Percentiles rank a stretch among this genome's conserved stretches.
These are phyloP conservation scores for Pyrus hybrid DNA, from an alignment of 331 rosid genomes.

Conservation along the genomic window DNA sequence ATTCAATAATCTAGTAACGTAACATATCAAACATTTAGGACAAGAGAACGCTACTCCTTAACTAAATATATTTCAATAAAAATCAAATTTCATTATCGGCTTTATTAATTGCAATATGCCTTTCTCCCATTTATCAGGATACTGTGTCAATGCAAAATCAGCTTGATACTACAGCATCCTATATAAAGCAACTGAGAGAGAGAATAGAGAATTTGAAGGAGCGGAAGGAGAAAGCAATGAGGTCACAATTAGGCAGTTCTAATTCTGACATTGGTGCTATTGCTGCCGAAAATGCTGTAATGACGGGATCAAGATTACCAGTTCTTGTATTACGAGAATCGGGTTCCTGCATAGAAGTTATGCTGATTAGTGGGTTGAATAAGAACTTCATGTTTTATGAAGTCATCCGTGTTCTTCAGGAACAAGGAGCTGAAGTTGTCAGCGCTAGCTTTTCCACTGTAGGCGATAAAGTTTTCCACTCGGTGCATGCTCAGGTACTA, in stretches of 20 bases:
- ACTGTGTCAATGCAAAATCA: conserved; percentile 45
- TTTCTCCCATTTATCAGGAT: conserved; percentile 21
- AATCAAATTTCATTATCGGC: neutral
- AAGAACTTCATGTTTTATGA: conserved; percentile 46
- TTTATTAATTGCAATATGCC: neutral
- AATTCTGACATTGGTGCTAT: neutral
- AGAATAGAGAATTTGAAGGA: conserved; percentile 36
- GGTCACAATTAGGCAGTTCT: neutral
- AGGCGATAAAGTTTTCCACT: conserved; percentile 39
- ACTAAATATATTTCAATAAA: neutral
- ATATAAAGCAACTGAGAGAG: conserved; percentile 37
- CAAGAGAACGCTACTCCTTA: neutral
- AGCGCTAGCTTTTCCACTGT: conserved; percentile 31
- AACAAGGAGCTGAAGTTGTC: conserved; percentile 71
- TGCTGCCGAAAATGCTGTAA: neutral
- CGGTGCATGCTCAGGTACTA: conserved; percentile 53
- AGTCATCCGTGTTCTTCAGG: conserved; percentile 40
- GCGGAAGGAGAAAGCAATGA: conserved; percentile 34
- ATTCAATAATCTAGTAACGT: neutral
- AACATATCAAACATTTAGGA: neutral
- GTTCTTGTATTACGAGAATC: conserved; percentile 38
- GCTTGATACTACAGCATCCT: conserved; percentile 38
- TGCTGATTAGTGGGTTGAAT: conserved; percentile 37
- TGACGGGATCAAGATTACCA: conserved; percentile 19
- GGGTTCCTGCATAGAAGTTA: conserved; percentile 44